Evolutionary conservation across 2,329 filamentous ascomycete species (phyloP).

Genomic region (Fusarium sp.): DNA sequence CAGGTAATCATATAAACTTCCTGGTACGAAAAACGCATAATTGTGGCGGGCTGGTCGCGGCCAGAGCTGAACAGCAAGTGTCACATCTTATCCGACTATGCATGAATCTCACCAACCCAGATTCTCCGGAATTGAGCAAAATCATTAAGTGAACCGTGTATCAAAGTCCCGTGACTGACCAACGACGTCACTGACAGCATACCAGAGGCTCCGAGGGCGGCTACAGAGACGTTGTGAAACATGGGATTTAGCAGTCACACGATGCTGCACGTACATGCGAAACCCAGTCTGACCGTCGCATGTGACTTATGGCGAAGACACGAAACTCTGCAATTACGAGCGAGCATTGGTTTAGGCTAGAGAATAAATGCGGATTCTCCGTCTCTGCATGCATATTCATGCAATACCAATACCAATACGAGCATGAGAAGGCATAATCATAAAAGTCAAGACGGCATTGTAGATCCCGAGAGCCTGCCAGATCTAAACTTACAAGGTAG

Average conservation of each 20-base stretch:
- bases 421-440: conserved; percentile 32
- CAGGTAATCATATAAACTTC: not conserved
- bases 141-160: conserved; percentile 19
- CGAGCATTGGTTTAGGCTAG: conserved; percentile 16
- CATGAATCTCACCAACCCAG: conserved; percentile 9
- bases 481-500: conserved; percentile 9
- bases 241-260: conserved; percentile 38
- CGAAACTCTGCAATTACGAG: conserved; percentile 12
- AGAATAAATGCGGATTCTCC: conserved; percentile 21
- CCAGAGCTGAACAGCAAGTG: not conserved
- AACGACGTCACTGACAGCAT: conserved; percentile 39
- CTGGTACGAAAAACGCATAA: not conserved
- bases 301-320: conserved; percentile 37
- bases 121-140: conserved; percentile 15
- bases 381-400: conserved; percentile 34
- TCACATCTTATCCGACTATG: conserved; percentile 13
- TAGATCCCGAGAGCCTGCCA: conserved; percentile 9
- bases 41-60: not conserved
- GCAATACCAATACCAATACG: conserved; percentile 18
- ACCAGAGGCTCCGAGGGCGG: conserved; percentile 28
- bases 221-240: conserved; percentile 41
- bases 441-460: not conserved
- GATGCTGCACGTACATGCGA: conserved; percentile 11
- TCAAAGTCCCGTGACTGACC: conserved; percentile 32
- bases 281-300: conserved; percentile 25